Percentiles rank a stretch among this genome's conserved stretches.
Conservation (phyloP, 805 yeast species). For the Wickerhamiella vanderwaltii region DNA sequence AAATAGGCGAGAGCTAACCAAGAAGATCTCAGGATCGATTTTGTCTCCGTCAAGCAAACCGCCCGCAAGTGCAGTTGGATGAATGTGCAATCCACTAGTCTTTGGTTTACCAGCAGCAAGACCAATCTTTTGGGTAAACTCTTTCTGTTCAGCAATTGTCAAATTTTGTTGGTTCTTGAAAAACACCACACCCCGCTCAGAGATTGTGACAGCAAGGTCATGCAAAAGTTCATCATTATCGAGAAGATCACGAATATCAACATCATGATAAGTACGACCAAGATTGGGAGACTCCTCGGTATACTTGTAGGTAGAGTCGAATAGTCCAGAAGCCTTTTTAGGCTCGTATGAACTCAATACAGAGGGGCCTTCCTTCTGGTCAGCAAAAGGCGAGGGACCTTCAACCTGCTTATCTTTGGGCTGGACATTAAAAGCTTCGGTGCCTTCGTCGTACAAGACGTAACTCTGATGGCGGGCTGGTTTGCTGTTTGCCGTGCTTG, state of each 20-base stretch:
- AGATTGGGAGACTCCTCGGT: constrained; percentile 12
- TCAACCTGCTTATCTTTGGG: not conserved
- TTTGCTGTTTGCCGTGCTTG: not conserved
- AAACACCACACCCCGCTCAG: constrained; percentile 41
- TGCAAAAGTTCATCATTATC: constrained; percentile 20
- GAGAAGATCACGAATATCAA: constrained; percentile 21
- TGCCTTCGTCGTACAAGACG: constrained; percentile 15
- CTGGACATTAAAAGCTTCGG: constrained; percentile 1
- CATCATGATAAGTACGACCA: constrained; percentile 14
- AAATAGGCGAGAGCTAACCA: constrained; percentile 8
- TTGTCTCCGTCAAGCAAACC: constrained; percentile 10
- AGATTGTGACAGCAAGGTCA: constrained; percentile 36
- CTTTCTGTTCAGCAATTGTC: constrained; percentile 21
- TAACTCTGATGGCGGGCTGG: constrained; percentile 9
- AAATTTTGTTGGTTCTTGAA: constrained; percentile 36
- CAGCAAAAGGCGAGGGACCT: constrained; percentile 12
- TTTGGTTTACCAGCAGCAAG: constrained; percentile 12
- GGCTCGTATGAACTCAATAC: constrained; percentile 5
- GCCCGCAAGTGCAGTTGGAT: constrained; percentile 13
- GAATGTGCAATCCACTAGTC: constrained; percentile 13
- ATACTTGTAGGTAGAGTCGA: constrained; percentile 11
- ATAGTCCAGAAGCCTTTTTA: constrained; percentile 7
- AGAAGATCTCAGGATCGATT: constrained; percentile 12
- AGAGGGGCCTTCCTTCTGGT: constrained; percentile 6
- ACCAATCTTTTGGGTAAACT: constrained; percentile 11